Evolutionary conservation across 1,284 basidiomycete genomes (phyloP), one percentile per base, ranked within the genome.

Genomic region (Takashimella tepidaria): DNA sequence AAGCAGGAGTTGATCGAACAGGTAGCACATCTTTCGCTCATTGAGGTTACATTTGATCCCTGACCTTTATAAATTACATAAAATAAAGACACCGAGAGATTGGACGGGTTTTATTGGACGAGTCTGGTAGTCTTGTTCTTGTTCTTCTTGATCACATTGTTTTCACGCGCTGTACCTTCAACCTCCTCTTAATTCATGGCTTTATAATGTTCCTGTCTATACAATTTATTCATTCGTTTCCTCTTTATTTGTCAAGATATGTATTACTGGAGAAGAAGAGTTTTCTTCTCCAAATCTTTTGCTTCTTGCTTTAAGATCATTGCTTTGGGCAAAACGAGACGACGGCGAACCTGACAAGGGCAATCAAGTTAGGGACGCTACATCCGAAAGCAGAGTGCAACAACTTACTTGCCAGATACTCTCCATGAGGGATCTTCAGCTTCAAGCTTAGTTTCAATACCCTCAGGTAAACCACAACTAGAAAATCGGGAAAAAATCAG

Each of bases 381-480:
- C 41, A 23, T 23, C 23, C 20, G 11, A 45, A 16, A 53, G n/a
- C 5, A 53, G 24, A 51, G 25, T 10, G 46, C 40, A 8, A 37
- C 8, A 12, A 68, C 70, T 59, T 58, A 76, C 62, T 74, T 74
- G 41, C 74, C 74, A 20, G 71, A 72, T 2, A 70, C 62, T 41
- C 72, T 60, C 74, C 74, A 76, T 37, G 66, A 57, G 4, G 68
- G 60, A 16, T 62, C 66, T 47, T 68, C 62, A 27, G 60, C 58
- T 45, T 73, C 64, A 22, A 74, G 49, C 13, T 63, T 55, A 22
- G 64, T 70, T 23, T 62, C 70, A 23, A 68, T 57, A 0, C 73
- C 74, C 37, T 67, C 66, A 0, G 57, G 51, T 5, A 76, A 58
- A 3, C 74, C 74, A 37, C 63, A 70, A 49, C 72, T 75, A 56